Base-by-base conservation (phyloP, 2,329 filamentous ascomycete species). In the Aspergillus aculeatus region DNA sequence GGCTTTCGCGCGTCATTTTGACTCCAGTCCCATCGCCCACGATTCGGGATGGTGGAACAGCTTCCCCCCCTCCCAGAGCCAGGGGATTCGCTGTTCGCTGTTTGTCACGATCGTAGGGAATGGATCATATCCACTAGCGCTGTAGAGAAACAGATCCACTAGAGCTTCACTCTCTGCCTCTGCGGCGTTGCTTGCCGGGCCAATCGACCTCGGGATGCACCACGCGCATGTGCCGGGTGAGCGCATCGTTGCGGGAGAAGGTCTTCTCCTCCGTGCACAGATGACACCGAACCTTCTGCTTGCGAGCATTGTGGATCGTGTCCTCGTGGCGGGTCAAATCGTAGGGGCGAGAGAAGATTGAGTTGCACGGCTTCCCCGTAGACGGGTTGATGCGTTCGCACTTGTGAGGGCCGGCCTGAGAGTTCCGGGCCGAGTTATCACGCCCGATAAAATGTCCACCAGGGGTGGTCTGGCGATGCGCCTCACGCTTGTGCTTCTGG, bases 241-340 rank as follows among this genome's bases (percentile, higher is more conserved):
- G 82, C 1, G 95, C 95, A 79, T 99, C 95, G 64, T 94, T 95
- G 59, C 95, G 87, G 68, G 92, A 96, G 72, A 99, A 99, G 0
- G 92, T 96, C 83, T 98, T 98, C 72, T 98, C 94, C 69, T 98
- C 93, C 1, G 91, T 92, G 78, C 95, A 99, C 51, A 96, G 80
- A 63, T 93, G 88, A 77, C 95, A 99, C 49, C 92, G 88, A 7
- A 97, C 92, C 81, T 98, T 98, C 75, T 93, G 88, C 82, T 97
- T 97, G 69, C 91, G 87, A 1, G 88, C 89, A 69, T 97, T 97
- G 83, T 98, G 95, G 65, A 98, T 98, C 0, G 95, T 98, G 66
- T 97, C 94, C 75, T 99, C 95, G 73, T 99, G 95, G 23, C 95
- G 85, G 0, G 95, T 99, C 55, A 99, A 83, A 76, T 99, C 95